These are phyloP conservation scores for Sporothrix humicola DNA, from an alignment of 2,329 filamentous ascomycete species.

Conservation along the genomic window DNA sequence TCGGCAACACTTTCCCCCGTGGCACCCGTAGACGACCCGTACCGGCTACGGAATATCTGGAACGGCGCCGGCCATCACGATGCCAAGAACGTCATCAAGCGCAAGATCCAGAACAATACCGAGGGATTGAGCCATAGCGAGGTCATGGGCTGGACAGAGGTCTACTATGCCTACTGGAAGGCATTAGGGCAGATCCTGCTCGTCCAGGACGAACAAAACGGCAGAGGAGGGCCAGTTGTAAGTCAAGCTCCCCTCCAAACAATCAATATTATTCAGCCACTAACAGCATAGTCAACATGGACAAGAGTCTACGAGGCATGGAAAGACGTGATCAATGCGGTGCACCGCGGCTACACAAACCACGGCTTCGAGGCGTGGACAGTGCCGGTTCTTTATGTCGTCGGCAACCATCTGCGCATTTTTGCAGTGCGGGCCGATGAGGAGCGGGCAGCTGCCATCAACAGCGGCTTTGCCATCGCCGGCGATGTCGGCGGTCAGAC, in stretches of 20 bases:
- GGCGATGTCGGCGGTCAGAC: constrained; percentile 42
- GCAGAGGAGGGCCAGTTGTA: constrained; percentile 12
- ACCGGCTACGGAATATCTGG: constrained; percentile 72
- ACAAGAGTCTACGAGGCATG: constrained; percentile 84
- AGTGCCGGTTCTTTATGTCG: constrained; percentile 85
- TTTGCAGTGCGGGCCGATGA: constrained; percentile 93
- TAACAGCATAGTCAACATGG: constrained; percentile 63
- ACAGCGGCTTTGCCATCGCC: constrained; percentile 42
- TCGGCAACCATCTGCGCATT: constrained; percentile 81
- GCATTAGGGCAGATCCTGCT: constrained; percentile 75
- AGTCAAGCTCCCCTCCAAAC: background rate
- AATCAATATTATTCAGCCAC: background rate
- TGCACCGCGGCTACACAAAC: constrained; percentile 82
- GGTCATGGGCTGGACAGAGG: constrained; percentile 80
- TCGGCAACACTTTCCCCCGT: constrained; percentile 77
- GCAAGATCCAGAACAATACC: constrained; percentile 69
- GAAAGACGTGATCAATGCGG: constrained; percentile 78
- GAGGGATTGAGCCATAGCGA: constrained; percentile 68
- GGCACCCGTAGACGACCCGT: constrained; percentile 64
- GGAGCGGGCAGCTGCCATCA: constrained; percentile 52
- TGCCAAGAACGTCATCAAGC: constrained; percentile 72
- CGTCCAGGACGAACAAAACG: constrained; percentile 44
- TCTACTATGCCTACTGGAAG: constrained; percentile 85
- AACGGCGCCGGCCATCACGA: constrained; percentile 71
- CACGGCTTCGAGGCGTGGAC: constrained; percentile 86